Conservation (phyloP, 345 rosid species). For the Orychophragmus violaceus region DNA sequence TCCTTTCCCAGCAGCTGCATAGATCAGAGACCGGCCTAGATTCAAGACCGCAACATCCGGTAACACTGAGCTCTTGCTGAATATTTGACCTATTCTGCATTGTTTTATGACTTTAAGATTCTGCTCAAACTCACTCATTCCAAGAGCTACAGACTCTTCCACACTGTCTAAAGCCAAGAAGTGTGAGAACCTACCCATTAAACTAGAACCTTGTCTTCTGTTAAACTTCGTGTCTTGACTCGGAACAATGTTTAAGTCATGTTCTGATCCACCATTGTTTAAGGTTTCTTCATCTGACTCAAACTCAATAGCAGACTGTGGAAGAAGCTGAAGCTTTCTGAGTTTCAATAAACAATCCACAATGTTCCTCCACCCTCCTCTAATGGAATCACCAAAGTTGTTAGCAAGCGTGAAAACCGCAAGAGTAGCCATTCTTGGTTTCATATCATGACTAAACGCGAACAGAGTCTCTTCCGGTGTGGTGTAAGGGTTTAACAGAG, state of each 20-base stretch:
- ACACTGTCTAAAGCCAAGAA: slow-evolving; percentile 65
- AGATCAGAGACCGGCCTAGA: slow-evolving; percentile 74
- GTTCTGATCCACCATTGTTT: slow-evolving; percentile 38
- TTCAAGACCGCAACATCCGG: slow-evolving; percentile 51
- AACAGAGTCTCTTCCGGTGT: slow-evolving; percentile 82
- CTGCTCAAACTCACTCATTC: slow-evolving; percentile 84
- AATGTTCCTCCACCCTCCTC: slow-evolving; percentile 92
- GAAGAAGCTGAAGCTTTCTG: slow-evolving; percentile 80
- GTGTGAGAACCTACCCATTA: slow-evolving; percentile 60
- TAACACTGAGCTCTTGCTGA: slow-evolving; percentile 49
- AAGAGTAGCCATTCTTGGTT: slow-evolving; percentile 87
- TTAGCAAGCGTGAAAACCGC: slow-evolving; percentile 83
- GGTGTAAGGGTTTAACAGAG: slow-evolving; percentile 79
- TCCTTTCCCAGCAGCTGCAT: slow-evolving; percentile 90
- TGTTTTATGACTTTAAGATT: slow-evolving; percentile 78
- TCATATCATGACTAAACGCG: slow-evolving; percentile 72
- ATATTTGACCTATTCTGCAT: slow-evolving; percentile 68
- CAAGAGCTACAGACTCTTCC: slow-evolving; percentile 72
- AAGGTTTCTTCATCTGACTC: slow-evolving; percentile 32
- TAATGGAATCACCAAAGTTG: slow-evolving; percentile 64
- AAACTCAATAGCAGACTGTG: slow-evolving; percentile 61
- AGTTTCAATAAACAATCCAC: slow-evolving; percentile 83
- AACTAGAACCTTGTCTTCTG: slow-evolving; percentile 31
- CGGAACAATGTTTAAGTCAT: slow-evolving; percentile 29
- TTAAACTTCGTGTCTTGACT: slow-evolving; percentile 41